Percentiles rank a stretch among this genome's conserved stretches.
These are phyloP conservation scores for Spatholobus suberectus DNA, from an alignment of 306 rosid genomes.

Conservation along the genomic window DNA sequence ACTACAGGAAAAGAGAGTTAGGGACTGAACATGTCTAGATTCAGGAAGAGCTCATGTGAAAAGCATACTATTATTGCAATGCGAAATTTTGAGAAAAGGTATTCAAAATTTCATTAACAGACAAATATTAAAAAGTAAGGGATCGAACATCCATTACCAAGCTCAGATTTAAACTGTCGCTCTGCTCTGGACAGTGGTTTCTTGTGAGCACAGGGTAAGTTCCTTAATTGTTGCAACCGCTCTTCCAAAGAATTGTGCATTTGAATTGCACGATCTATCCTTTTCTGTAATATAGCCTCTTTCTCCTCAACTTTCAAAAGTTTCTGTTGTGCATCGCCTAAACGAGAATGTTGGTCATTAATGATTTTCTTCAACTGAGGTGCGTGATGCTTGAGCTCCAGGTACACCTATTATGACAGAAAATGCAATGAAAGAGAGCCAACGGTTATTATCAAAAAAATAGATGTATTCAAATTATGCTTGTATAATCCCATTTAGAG, in stretches of 20 bases:
- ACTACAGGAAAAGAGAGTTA: conserved; percentile 3
- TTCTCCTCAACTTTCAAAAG: conserved; percentile 70
- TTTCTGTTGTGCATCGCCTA: conserved; percentile 62
- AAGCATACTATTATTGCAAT: conserved; percentile 28
- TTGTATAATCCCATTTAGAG: conserved; percentile 3
- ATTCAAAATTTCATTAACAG: conserved; percentile 21
- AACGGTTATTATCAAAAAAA: conserved; percentile 27
- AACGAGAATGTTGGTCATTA: conserved; percentile 72
- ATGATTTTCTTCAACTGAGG: conserved; percentile 82
- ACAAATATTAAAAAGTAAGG: conserved; percentile 10
- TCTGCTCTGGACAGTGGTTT: conserved; percentile 92
- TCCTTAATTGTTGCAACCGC: conserved; percentile 70
- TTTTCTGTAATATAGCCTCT: conserved; percentile 57
- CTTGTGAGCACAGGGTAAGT: conserved; percentile 75
- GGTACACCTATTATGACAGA: conserved; percentile 64
- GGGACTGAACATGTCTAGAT: neutral
- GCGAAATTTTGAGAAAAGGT: neutral
- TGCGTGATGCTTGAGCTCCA: conserved; percentile 89
- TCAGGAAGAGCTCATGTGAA: neutral
- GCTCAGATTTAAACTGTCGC: conserved; percentile 79
- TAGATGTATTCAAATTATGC: conserved; percentile 7
- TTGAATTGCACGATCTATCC: conserved; percentile 63
- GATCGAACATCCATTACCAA: conserved; percentile 67
- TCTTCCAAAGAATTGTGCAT: conserved; percentile 72
- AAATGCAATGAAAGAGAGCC: conserved; percentile 11